Base-by-base conservation (phyloP, 2,329 filamentous ascomycete genomes). In the Beauveria sp. region DNA sequence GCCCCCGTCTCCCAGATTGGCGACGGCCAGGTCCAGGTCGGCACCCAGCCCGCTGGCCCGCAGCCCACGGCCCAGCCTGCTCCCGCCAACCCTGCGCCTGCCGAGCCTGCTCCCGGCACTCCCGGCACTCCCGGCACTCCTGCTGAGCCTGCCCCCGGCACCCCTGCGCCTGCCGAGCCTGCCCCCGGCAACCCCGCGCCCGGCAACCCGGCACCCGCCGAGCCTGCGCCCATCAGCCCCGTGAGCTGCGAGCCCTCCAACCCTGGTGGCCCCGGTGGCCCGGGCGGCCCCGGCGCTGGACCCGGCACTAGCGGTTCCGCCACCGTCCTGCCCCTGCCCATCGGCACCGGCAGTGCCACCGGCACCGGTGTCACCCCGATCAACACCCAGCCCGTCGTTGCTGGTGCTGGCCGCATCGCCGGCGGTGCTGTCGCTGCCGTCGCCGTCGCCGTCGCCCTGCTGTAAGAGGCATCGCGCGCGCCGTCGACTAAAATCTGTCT, bases 1-100 rank as follows among this genome's bases (percentile, higher is more conserved):
- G 52, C 24, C 14, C 40, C 52, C 24, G 52, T 55, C 24, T 20
- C 52, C 3, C 52, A 55, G 52, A 55, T 55, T 45, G 52, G 38
- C 24, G 52, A 55, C 24, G 52, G 52, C 40, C 52, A 55, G 52
- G 18, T 55, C 24, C 52, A 55, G 52, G 52, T 43, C 52, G 52
- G 52, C 52, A 55, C 52, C 22, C 52, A 54, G 38, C 38, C 52
- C 8, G 52, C 38, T 20, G 26, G 42, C 42, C 14, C 12, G 4
- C 46, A 49, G 24, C 24, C 46, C 7, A 26, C 46, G 18, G n/a
- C 42, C 42, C 28, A 31, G 28, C 42, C 42, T 45, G n/a, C 42
- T 45, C 8, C 42, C 7, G n/a, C 2, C 18, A 10, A 8, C 1
- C 28, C 28, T 10, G 28, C 38, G 14, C 16, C 38, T 18, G 38